Evolutionary conservation across 768 basidiomycete species (phyloP), one percentile per base, ranked within the genome.

Genomic region (Strobilomyces echinocephalus): DNA sequence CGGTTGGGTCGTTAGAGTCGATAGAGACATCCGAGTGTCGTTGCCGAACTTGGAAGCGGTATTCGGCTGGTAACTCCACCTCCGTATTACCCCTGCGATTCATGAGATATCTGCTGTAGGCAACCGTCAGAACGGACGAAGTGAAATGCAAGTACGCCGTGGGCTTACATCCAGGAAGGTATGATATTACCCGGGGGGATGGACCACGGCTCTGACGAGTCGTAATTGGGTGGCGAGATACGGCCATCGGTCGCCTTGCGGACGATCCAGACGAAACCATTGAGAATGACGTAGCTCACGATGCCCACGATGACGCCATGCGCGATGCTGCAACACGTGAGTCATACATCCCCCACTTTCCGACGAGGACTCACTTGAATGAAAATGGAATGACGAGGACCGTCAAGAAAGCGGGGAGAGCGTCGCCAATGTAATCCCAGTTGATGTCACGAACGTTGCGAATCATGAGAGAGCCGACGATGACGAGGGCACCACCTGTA

Each of bases 391-490:
- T 92, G 49, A 88, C 78, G 46, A 93, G 76, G 53, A 94, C 73
- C 0, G 87, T 88, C 45, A 94, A 69, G 76, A 94, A 92, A 0
- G 91, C 89, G 12, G 91, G 91, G 0, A 93, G 81, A n/a, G 86
- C 80, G 63, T 93, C 90, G 8, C 91, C 91, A 20, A 88, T 77
- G 65, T 91, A 94, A 63, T 85, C 78, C 91, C 91, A 94, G 70
- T 94, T 94, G 69, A 94, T 86, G 43, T 90, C 90, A 31, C 82
- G 78, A 20, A 89, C 87, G 60, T 90, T 91, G 64, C 87, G 80
- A 69, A 90, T 88, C 91, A 93, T 93, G 61, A 91, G 75, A 15
- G 85, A 87, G n/a, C 91, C 91, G 11, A 90, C 90, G 50, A 94
- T 85, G 40, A 89, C 81, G 34, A 94, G 74, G 1, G 90, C 89